Base-by-base conservation (phyloP, 768 basidiomycete genomes). In the Leccinellum albellum region DNA sequence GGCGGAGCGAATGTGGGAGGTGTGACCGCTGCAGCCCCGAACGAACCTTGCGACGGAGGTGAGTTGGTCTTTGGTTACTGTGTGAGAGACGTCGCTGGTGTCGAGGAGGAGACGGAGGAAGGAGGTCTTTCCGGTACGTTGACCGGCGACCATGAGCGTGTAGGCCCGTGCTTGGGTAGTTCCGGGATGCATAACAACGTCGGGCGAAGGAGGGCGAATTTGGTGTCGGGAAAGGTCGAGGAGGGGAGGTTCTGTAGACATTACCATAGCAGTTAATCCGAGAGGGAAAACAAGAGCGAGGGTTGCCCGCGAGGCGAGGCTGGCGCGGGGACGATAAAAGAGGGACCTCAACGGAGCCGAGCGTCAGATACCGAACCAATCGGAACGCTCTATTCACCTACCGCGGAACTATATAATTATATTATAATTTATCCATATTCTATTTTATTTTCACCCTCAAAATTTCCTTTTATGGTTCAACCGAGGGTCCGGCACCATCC, bases 61-160 rank as follows among this genome's bases (percentile, higher is more conserved):
- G 62, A 89, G 83, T 77, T 93, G 89, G 67, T 89, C 89, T 67
- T 84, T 85, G 49, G 82, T 78, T 53, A 84, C 81, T 21, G 76
- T 69, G 40, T 79, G 75, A 14, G 88, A 81, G 66, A 92, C 77
- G 69, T 82, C 76, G 76, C 82, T 82, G 61, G 91, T 90, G 78
- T 91, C 89, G 72, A 92, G 82, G 62, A 94, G 79, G 66, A 92
- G 87, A 56, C 89, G 84, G 68, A 92, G 86, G 68, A 94, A 89
- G 59, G 89, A 87, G 23, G 90, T 91, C 81, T 94, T 94, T 74
- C 89, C 88, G 75, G 87, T 86, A 75, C 86, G 79, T 69, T 83
- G 85, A 51, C 90, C 90, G 56, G 89, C 90, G 67, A 90, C 89
- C 76, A 92, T 87, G 72, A 92, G 76, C 64, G 86, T 86, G 76